Conservation (phyloP, 805 yeast genomes). For the Monosporozyma aerobia region DNA sequence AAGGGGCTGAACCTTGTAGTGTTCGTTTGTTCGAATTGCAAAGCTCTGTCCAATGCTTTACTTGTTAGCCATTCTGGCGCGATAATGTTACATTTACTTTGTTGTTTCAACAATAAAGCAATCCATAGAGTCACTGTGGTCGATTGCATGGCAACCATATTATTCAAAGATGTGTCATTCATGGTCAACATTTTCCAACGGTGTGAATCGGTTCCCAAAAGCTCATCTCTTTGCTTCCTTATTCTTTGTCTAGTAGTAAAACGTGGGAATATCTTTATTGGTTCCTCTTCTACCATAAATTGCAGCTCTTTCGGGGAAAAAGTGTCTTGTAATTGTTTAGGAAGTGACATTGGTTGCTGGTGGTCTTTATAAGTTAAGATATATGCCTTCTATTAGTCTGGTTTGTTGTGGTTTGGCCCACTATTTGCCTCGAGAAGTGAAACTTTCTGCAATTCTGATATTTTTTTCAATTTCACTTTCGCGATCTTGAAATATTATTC, state of each 20-base stretch:
- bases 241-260: slow-evolving; percentile 25
- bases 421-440: neutral
- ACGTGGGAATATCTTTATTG: slow-evolving; percentile 67
- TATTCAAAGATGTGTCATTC: slow-evolving; percentile 24
- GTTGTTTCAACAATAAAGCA: slow-evolving; percentile 73
- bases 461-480: neutral
- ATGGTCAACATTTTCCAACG: slow-evolving; percentile 32
- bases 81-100: slow-evolving; percentile 74
- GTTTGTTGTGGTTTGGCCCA: neutral
- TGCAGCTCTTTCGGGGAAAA: slow-evolving; percentile 71
- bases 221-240: slow-evolving; percentile 4
- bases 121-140: slow-evolving; percentile 77
- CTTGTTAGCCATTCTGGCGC: slow-evolving; percentile 78
- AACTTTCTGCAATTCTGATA: neutral
- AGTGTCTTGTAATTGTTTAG: slow-evolving; percentile 42
- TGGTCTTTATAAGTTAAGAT: neutral
- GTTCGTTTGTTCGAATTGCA: slow-evolving; percentile 56
- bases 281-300: slow-evolving; percentile 77
- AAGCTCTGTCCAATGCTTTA: slow-evolving; percentile 42
- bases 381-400: neutral
- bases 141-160: slow-evolving; percentile 51
- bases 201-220: neutral
- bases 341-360: slow-evolving; percentile 47
- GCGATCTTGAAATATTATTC: neutral
- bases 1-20: slow-evolving; percentile 54